Evolutionary conservation across 768 basidiomycete genomes (phyloP), one percentile per base, ranked within the genome.

Genomic region (Suillus cothurnatus): DNA sequence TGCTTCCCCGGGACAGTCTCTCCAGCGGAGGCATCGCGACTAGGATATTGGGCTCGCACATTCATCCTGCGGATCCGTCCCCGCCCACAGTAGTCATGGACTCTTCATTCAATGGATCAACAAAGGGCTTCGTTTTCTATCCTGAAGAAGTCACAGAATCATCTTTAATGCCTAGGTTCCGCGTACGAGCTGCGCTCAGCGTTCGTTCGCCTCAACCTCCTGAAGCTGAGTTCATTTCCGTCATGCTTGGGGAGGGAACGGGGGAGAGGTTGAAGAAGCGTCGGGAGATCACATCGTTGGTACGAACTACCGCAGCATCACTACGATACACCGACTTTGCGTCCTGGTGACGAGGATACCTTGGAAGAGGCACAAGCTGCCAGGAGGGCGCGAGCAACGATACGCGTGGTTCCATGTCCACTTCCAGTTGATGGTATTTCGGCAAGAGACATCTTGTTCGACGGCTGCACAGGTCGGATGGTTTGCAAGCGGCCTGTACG

Each of bases 371-470:
- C 58, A 41, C 58, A 59, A 31, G 58, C 58, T 31, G 58, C 58
- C 41, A 59, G 58, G 28, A 59, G 19, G 19, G 58, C 58, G 28
- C 58, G 58, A 19, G 58, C 58, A 28, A 59, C 58, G 2, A 59
- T 59, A 41, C 58, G 58, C 14, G 58, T 59, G 28, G 58, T 59
- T 12, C 58, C 58, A 59, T 59, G 58, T 41, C 58, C 58, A 41
- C 58, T 59, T 59, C 58, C 58, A 7, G 58, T 59, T 19, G 58
- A 59, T 41, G 58, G 58, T 59, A 59, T 59, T 14, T 59, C 58
- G 39, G 58, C 58, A 59, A 41, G 58, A 41, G 58, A 59, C 15
- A 59, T 59, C 3, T 31, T 59, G 38, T 59, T 59, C 41, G 58
- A 59, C 11, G 58, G 58, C 19, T 41, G 58, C 58, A 59, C 39